Percentiles rank a stretch among this genome's conserved stretches.
These are phyloP conservation scores for Racocetra persica DNA, from an alignment of 371 early-diverging fungal species.

Conservation along the genomic window DNA sequence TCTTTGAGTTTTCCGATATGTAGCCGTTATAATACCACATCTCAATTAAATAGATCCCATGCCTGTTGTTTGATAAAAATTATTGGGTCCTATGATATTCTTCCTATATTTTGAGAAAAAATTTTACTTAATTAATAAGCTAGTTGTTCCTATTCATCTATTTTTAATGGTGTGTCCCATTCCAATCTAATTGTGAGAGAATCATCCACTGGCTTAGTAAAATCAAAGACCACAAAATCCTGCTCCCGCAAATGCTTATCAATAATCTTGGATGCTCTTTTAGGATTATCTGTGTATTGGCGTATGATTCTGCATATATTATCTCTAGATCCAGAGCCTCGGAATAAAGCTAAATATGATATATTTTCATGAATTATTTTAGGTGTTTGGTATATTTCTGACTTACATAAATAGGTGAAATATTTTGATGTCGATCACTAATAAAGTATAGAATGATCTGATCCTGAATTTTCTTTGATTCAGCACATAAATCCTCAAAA, in stretches of 20 bases:
- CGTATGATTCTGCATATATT: conserved; percentile 32
- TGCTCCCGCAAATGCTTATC: conserved; percentile 30
- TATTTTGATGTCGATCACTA: conserved; percentile 27
- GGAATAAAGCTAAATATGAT: conserved; percentile 28
- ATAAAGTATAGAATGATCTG: conserved; percentile 28
- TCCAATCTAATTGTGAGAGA: conserved; percentile 30
- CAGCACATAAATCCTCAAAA: conserved; percentile 33
- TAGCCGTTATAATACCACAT: too few species aligned
- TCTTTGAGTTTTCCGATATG: too few species aligned
- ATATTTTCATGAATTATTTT: conserved; percentile 37
- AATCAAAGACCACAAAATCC: conserved; percentile 34
- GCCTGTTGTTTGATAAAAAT: too few species aligned
- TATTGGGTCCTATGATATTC: too few species aligned
- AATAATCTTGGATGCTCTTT: conserved; percentile 9
- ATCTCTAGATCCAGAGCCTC: conserved; percentile 24
- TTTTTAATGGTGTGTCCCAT: conserved; percentile 35
- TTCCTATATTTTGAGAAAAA: too few species aligned
- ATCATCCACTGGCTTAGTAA: conserved; percentile 13
- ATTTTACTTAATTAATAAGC: too few species aligned
- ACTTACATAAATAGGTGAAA: conserved; percentile 31
- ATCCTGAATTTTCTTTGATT: conserved; percentile 26
- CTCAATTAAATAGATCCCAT: too few species aligned
- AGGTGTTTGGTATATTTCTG: conserved; percentile 40
- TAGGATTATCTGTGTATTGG: conserved; percentile 32
- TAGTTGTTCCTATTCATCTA: conserved; percentile 20